phyloP scores from a whole-genome alignment of 345 rosid species.

The Ceriops zippeliana region DNA sequence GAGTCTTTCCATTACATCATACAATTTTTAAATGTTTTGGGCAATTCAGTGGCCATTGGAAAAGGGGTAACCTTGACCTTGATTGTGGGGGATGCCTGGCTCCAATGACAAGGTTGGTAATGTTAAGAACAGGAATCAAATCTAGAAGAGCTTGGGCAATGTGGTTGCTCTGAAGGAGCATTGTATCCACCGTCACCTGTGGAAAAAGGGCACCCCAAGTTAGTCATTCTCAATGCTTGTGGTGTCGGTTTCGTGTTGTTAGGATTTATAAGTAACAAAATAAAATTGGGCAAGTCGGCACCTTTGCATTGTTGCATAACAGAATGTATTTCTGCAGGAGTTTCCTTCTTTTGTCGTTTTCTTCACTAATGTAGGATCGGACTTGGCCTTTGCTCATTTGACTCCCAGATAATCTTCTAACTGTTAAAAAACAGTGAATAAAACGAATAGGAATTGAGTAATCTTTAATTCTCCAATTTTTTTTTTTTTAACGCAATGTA shows the following conservation, averaged over 20 bases:
- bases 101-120: constrained; percentile 57
- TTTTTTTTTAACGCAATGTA: neutral
- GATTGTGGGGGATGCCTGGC: constrained; percentile 35
- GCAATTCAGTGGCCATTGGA: too few relatives aligned
- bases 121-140: constrained; percentile 58
- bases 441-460: neutral
- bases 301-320: constrained; percentile 49
- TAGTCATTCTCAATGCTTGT: neutral
- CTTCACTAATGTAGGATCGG: constrained; percentile 50
- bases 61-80: constrained; percentile 24
- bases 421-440: constrained; percentile 22
- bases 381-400: constrained; percentile 51
- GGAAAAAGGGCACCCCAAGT: constrained; percentile 2
- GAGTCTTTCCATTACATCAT: too few relatives aligned
- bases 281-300: neutral
- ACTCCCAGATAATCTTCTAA: constrained; percentile 52
- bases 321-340: constrained; percentile 52
- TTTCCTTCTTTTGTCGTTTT: constrained; percentile 50
- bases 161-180: constrained; percentile 46
- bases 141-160: constrained; percentile 48
- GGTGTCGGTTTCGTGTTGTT: too few relatives aligned
- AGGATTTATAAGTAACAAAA: neutral
- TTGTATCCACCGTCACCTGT: constrained; percentile 53
- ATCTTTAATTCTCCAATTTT: neutral
- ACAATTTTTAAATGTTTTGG: too few relatives aligned